Evolutionary conservation across 805 yeast species (phyloP), one percentile per base, ranked within the genome.

Genomic region (Metschnikowia proteae): DNA sequence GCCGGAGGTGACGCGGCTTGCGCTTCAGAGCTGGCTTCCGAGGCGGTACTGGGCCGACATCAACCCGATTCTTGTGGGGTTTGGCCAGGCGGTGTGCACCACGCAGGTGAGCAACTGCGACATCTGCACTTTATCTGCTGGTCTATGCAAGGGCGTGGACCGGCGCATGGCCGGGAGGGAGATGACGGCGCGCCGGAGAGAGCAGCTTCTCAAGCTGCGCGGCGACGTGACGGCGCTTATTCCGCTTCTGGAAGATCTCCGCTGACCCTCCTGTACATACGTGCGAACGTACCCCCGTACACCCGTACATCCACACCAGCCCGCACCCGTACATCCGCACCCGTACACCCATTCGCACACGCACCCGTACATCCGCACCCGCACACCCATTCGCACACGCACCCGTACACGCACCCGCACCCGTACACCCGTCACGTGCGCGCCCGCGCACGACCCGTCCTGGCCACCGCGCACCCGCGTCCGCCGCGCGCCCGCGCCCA

Each of bases 1-100:
- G 10, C 96, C 97, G 0, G 97, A 91, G 54, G 74, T 75, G 29
- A 87, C 96, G 0, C 66, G 98, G 23, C 59, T 71, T 28, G 82
- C 76, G 38, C 66, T 91, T 36, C 86, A 91, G 60, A 64, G 70
- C 25, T 87, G 96, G 94, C 67, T 91, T 8, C 91, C 95, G 0
- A 65, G 61, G 40, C 81, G 81, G 31, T 74, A 80, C 40, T 91
- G 98, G 98, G 71, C 75, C 8, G 96, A 88, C 48, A 82, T 92
- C 36, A 91, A 91, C 62, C 96, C 96, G 1, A 64, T 86, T 7
- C 65, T 92, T 5, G 98, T 91, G 6, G 97, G 98, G 3, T 91
- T 90, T 71, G 98, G 98, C 9, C 98, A 91, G 64, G 83, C 84
- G 0, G 77, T 91, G 3, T 91, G 97, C 62, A 76, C 82, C 7